Evolutionary conservation across 805 yeast genomes (phyloP).

Genomic region (Ogataea zsoltii): DNA sequence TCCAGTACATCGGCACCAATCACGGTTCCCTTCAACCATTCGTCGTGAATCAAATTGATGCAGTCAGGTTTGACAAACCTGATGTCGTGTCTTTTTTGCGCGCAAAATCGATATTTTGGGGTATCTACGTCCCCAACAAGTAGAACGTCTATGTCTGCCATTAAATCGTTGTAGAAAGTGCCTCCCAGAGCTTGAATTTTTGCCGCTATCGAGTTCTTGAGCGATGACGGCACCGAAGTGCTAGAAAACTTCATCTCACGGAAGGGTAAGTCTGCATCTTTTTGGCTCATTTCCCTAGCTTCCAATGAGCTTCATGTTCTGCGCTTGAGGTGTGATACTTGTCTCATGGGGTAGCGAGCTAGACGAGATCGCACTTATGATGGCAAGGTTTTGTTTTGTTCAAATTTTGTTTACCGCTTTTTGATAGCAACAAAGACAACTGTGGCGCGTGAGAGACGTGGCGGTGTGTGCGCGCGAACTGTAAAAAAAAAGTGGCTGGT

Average conservation of each 20-base stretch:
- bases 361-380: no score
- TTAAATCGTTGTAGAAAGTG: constrained; percentile 51
- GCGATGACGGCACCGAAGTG: constrained; percentile 47
- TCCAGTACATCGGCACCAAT: constrained; percentile 16
- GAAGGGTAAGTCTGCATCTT: constrained; percentile 37
- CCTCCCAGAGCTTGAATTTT: constrained; percentile 63
- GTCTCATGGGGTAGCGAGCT: no score
- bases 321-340: not conserved
- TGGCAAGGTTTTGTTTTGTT: no score
- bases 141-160: constrained; percentile 59
- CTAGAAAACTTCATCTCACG: constrained; percentile 54
- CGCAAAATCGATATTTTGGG: constrained; percentile 54
- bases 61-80: constrained; percentile 50
- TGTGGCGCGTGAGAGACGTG: no score
- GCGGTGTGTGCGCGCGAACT: no score
- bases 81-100: constrained; percentile 56
- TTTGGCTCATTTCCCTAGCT: constrained; percentile 3
- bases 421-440: not conserved
- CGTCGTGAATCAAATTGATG: constrained; percentile 44
- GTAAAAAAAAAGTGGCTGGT: no score
- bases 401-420: no score
- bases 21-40: constrained; percentile 52
- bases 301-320: not conserved
- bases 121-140: constrained; percentile 60
- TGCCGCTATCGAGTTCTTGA: constrained; percentile 43